These are phyloP conservation scores for Zygotorulaspora florentina DNA, from an alignment of 805 yeast species.

Conservation along the genomic window DNA sequence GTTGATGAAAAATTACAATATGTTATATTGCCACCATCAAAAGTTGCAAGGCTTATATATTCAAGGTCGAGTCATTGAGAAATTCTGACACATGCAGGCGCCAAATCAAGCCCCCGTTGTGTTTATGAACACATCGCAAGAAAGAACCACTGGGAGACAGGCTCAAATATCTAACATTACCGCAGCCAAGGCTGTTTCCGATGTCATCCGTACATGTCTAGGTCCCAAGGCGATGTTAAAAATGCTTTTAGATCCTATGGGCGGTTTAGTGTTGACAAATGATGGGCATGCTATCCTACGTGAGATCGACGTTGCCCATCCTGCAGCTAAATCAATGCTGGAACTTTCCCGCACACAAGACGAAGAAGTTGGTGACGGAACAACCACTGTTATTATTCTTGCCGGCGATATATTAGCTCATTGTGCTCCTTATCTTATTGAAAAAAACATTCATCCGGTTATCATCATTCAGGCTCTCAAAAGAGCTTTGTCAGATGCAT, in stretches of 20 bases:
- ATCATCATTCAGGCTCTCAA: slow-evolving; percentile 91
- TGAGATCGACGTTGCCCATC: slow-evolving; percentile 96
- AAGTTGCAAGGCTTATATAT: too few species aligned
- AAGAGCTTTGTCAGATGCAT: slow-evolving; percentile 84
- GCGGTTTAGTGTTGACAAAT: slow-evolving; percentile 93
- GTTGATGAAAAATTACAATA: neutral
- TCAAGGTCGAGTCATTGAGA: neutral
- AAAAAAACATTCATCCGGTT: slow-evolving; percentile 95
- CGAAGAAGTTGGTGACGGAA: slow-evolving; percentile 98
- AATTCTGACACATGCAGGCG: slow-evolving; percentile 12
- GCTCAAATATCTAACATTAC: slow-evolving; percentile 97
- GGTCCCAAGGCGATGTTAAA: slow-evolving; percentile 99
- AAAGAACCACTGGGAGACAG: slow-evolving; percentile 92
- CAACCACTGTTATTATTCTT: slow-evolving; percentile 92
- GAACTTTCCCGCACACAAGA: slow-evolving; percentile 96
- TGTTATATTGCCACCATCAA: slow-evolving; percentile 4
- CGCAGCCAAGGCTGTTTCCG: slow-evolving; percentile 99
- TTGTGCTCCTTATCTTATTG: slow-evolving; percentile 82
- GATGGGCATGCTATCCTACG: slow-evolving; percentile 98
- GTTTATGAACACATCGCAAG: slow-evolving; percentile 80
- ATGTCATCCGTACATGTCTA: slow-evolving; percentile 92
- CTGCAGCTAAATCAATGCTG: slow-evolving; percentile 98
- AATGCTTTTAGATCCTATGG: slow-evolving; percentile 92
- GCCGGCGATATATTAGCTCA: slow-evolving; percentile 98
- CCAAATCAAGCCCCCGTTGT: slow-evolving; percentile 81